Evolutionary conservation across 2,329 filamentous ascomycete genomes (phyloP).

Genomic region (Xylaria sp.): DNA sequence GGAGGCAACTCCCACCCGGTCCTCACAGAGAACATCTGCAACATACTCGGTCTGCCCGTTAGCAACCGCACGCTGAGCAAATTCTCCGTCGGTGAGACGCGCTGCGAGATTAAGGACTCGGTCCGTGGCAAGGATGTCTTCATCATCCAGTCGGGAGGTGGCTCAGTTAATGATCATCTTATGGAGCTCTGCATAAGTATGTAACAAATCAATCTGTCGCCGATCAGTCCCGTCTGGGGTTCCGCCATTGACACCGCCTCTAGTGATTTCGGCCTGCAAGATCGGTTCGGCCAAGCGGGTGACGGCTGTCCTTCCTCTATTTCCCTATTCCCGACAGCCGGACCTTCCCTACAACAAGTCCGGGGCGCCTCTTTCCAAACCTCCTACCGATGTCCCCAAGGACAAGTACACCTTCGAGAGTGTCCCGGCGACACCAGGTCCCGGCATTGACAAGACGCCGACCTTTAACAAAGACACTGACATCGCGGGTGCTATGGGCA

Average conservation of each 20-base stretch:
- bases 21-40: conserved; percentile 81
- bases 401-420: conserved; percentile 85
- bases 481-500: conserved; percentile 68
- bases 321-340: conserved; percentile 93
- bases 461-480: conserved; percentile 64
- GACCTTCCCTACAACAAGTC: conserved; percentile 96
- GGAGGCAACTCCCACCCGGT: conserved; percentile 89
- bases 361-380: conserved; percentile 78
- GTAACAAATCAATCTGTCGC: background rate
- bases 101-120: conserved; percentile 92
- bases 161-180: conserved; percentile 91
- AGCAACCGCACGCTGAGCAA: conserved; percentile 81
- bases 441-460: conserved; percentile 61
- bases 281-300: conserved; percentile 86
- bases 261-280: conserved; percentile 91
- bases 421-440: conserved; percentile 77
- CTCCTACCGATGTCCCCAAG: conserved; percentile 45
- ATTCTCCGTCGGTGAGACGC: conserved; percentile 91
- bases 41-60: conserved; percentile 77
- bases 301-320: conserved; percentile 88
- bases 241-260: conserved; percentile 17
- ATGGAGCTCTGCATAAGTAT: conserved; percentile 86
- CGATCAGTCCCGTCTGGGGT: background rate
- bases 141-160: conserved; percentile 91
- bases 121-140: conserved; percentile 98